Evolutionary conservation across 208 protist genomes (phyloP).

Genomic region (Spongospora subterranea): DNA sequence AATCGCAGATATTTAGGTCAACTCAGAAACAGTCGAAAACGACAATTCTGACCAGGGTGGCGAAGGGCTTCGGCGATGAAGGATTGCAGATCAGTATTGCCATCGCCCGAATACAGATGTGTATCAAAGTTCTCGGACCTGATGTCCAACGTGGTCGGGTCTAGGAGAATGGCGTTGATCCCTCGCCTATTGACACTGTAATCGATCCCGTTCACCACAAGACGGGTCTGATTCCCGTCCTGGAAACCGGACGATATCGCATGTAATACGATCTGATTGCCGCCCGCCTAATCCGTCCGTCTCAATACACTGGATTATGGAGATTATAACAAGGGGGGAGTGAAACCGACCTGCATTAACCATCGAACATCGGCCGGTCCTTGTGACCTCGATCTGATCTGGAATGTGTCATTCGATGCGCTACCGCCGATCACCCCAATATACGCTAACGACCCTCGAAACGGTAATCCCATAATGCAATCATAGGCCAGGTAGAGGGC

Average conservation of each 20-base stretch:
- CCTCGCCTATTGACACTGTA: slow-evolving; percentile 31
- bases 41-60: background rate
- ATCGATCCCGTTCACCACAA: slow-evolving; percentile 47
- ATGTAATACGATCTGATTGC: slow-evolving; percentile 22
- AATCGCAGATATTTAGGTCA: no score
- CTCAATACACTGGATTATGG: background rate
- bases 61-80: background rate
- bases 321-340: background rate
- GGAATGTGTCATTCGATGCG: background rate
- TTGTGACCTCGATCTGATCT: background rate
- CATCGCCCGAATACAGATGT: slow-evolving; percentile 33
- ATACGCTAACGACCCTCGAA: slow-evolving; percentile 47
- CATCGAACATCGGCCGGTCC: slow-evolving; percentile 32
- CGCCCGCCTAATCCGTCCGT: background rate
- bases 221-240: slow-evolving; percentile 33
- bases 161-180: background rate
- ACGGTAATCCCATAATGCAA: slow-evolving; percentile 35
- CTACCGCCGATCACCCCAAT: slow-evolving; percentile 1
- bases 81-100: slow-evolving; percentile 5
- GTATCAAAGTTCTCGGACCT: slow-evolving; percentile 16
- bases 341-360: background rate
- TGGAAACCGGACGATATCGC: slow-evolving; percentile 16
- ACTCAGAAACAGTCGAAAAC: no score
- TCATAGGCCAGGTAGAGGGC: slow-evolving; percentile 21
- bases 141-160: slow-evolving; percentile 28